These are phyloP conservation scores for Cercophora scortea DNA, from an alignment of 495 filamentous ascomycete species.

Conservation along the genomic window DNA sequence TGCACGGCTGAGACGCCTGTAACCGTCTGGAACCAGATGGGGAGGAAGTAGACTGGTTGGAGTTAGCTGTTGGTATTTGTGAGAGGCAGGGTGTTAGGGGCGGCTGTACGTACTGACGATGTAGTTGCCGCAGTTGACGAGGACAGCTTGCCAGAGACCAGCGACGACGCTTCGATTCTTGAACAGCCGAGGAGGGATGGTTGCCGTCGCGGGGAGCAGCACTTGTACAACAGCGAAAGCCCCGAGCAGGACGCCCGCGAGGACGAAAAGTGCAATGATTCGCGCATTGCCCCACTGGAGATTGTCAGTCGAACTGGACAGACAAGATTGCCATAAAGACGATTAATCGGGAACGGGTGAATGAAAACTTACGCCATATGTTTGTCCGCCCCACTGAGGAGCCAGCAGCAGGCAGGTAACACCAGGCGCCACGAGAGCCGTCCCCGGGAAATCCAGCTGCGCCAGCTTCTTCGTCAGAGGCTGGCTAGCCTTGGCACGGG, in stretches of 20 bases:
- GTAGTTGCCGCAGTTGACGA: not conserved
- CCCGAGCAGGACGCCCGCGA: constrained; percentile 29
- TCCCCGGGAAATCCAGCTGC: constrained; percentile 42
- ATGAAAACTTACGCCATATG: constrained; percentile 17
- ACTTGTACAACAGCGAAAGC: constrained; percentile 37
- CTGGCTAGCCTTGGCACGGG: constrained; percentile 15
- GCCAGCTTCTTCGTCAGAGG: constrained; percentile 24
- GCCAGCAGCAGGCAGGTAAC: constrained; percentile 49
- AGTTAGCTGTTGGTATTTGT: not conserved
- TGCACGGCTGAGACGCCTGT: constrained; percentile 49
- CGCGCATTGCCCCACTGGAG: constrained; percentile 30
- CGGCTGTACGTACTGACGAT: not conserved
- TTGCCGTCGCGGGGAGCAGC: not conserved
- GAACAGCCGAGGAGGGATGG: not conserved
- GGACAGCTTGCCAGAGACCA: not conserved
- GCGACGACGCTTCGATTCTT: not conserved
- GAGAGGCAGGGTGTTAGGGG: not conserved
- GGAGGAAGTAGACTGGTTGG: constrained; percentile 18
- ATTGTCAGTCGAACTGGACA: too few species aligned
- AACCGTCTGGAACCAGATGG: constrained; percentile 64
- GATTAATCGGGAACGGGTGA: too few species aligned
- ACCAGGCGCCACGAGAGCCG: constrained; percentile 36
- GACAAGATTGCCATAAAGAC: too few species aligned
- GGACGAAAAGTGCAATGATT: constrained; percentile 35
- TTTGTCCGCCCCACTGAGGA: constrained; percentile 49